Conservation (phyloP, 2,329 filamentous ascomycete genomes). For the Graphium sp. region DNA sequence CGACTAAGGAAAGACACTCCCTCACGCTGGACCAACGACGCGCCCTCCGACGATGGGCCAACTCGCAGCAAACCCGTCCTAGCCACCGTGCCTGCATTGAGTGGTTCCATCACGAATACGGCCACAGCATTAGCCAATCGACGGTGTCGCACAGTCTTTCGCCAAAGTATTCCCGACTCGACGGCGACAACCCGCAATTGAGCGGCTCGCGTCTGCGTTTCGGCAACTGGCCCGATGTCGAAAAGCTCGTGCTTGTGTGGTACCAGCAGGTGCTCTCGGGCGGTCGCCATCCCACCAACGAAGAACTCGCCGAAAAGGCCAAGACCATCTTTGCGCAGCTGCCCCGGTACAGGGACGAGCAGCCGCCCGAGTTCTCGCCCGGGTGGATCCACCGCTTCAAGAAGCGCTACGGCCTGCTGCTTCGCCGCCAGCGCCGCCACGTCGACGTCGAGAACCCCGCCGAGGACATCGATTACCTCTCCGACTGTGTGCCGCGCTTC, state of each 20-base stretch:
- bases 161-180: constrained; percentile 43
- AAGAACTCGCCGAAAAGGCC: constrained; percentile 45
- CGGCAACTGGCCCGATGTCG: constrained; percentile 47
- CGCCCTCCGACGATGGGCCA: constrained; percentile 42
- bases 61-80: constrained; percentile 35
- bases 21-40: constrained; percentile 45
- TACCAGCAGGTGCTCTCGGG: constrained; percentile 32
- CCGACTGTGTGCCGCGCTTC: constrained; percentile 41
- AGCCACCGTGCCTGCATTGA: constrained; percentile 47
- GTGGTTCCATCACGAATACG: constrained; percentile 41
- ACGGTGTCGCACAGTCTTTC: constrained; percentile 46
- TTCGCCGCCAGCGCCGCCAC: constrained; percentile 36
- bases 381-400: constrained; percentile 51
- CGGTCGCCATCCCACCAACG: constrained; percentile 42
- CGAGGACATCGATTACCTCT: constrained; percentile 41
- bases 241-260: constrained; percentile 39
- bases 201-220: constrained; percentile 45
- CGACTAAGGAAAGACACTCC: constrained; percentile 34
- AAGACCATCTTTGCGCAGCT: constrained; percentile 40
- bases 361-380: constrained; percentile 43
- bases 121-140: constrained; percentile 43
- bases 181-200: constrained; percentile 40
- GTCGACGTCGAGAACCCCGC: constrained; percentile 29
- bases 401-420: constrained; percentile 42
- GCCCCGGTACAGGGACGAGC: constrained; percentile 42